Conservation (phyloP, 305 asterid species). For the Fraxinus sp. region DNA sequence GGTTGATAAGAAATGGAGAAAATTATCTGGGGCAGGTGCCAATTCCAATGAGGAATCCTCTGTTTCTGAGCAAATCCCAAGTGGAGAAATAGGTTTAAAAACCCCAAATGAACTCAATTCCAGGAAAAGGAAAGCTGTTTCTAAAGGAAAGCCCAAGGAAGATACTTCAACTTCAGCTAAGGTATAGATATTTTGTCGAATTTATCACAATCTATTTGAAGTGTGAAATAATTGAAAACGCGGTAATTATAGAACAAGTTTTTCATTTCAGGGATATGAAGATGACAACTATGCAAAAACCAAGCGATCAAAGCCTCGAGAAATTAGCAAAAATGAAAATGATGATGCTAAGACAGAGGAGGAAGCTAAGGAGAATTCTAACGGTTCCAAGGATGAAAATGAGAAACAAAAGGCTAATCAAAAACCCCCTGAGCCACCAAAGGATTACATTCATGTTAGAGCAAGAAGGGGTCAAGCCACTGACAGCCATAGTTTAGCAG, state of each 20-base stretch:
- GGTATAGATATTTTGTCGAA: constrained; percentile 32
- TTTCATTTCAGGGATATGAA: constrained; percentile 35
- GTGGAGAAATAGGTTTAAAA: constrained; percentile 53
- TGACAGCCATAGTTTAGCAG: constrained; percentile 86
- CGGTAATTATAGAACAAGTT: background rate
- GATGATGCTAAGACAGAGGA: constrained; percentile 32
- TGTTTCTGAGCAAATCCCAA: constrained; percentile 69
- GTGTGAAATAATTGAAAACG: background rate
- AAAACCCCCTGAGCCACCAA: constrained; percentile 47
- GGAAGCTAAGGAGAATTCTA: constrained; percentile 27
- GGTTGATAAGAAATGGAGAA: constrained; percentile 30
- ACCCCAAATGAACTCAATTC: constrained; percentile 51
- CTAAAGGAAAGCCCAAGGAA: constrained; percentile 56
- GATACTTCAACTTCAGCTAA: constrained; percentile 38
- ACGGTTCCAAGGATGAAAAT: constrained; percentile 28
- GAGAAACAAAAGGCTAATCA: constrained; percentile 30
- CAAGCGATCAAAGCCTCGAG: constrained; percentile 51
- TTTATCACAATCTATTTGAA: background rate
- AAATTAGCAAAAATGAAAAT: constrained; percentile 33
- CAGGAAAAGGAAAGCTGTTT: constrained; percentile 56
- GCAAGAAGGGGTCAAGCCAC: constrained; percentile 99
- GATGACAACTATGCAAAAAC: constrained; percentile 36
- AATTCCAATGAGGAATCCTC: constrained; percentile 73
- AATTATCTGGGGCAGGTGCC: constrained; percentile 7
- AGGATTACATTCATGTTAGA: constrained; percentile 82